phyloP scores from a whole-genome alignment of 2,329 filamentous ascomycete genomes.

The Ambrosiella beaveri region DNA sequence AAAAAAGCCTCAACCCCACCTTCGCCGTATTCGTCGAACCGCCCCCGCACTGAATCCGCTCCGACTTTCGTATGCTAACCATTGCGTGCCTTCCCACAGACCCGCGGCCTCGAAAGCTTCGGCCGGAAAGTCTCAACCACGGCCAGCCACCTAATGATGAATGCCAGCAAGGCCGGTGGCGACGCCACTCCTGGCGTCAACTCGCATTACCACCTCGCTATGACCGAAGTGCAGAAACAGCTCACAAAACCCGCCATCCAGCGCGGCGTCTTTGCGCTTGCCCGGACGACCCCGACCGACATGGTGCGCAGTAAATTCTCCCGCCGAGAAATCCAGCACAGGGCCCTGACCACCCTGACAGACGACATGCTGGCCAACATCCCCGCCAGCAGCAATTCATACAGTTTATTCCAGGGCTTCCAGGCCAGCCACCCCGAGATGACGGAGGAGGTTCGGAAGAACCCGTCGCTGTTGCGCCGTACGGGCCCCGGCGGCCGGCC shows the following conservation, averaged over 20 bases:
- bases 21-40: not conserved
- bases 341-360: slow-evolving; percentile 71
- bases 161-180: slow-evolving; percentile 28
- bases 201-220: slow-evolving; percentile 57
- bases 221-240: slow-evolving; percentile 79
- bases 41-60: not conserved
- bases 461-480: slow-evolving; percentile 35
- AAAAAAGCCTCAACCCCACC: too few relatives aligned
- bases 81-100: slow-evolving; percentile 30
- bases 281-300: slow-evolving; percentile 82
- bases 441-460: slow-evolving; percentile 52
- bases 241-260: slow-evolving; percentile 70
- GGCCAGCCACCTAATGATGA: slow-evolving; percentile 72
- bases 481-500: slow-evolving; percentile 19
- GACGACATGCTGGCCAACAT: slow-evolving; percentile 84
- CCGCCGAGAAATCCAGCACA: slow-evolving; percentile 80
- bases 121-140: slow-evolving; percentile 89
- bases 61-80: not conserved
- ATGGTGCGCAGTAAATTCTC: slow-evolving; percentile 84
- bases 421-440: slow-evolving; percentile 67
- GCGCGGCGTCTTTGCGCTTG: slow-evolving; percentile 78
- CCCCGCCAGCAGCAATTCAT: slow-evolving; percentile 65
- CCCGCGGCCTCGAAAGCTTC: slow-evolving; percentile 79
- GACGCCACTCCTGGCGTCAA: slow-evolving; percentile 30
- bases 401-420: slow-evolving; percentile 93